Evolutionary conservation across 169 alveolate genomes (phyloP), one percentile per base, ranked within the genome.

Genomic region (Eimeria falciformis): DNA sequence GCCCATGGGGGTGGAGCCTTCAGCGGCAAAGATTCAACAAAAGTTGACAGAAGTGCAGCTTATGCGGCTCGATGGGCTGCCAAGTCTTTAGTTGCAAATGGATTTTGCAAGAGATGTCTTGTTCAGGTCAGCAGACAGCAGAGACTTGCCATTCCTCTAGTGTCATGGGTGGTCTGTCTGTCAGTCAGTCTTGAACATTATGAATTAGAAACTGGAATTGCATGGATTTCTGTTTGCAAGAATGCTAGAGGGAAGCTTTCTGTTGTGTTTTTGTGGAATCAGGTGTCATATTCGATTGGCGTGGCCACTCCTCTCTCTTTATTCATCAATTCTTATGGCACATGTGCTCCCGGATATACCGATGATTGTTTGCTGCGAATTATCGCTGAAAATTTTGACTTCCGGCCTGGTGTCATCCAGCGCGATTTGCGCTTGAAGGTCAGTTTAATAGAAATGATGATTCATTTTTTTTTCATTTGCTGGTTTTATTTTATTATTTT

Each of bases 1-100:
- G 99, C 93, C 29, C 99, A 99, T 95, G 99, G 99, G 29, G 99
- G 99, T 18, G 99, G 99, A 69, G 99, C 99, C 73, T 99, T 99
- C 97, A 98, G 99, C 71, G 99, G 99, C 73, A 99, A 99, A 95
- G 99, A 99, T 93, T 95, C 99, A 73, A 97, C 99, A 53, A 99
- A 99, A 96, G 99, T 99, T 50, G 99, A 99, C 94, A 97, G 99
- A 66, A 98, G 99, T 21, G 99, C 99, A 29, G 99, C 99, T 43
- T 99, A 99, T 96, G 98, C 98, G 90, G 99, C 99, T 91, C 97
- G 99, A 84, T 97, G 97, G 97, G 99, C 98, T 53, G 99, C 99
- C 47, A 99, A 98, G 95, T 98, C 99, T 5, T 93, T 99, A 33
- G 99, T 99, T 37, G 97, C 96, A 78, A 96, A 96, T 75, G 98